Percentiles rank a stretch among this genome's conserved stretches.
These are phyloP conservation scores for Speleostelium caveatum DNA, from an alignment of 78 protist species.

Conservation along the genomic window DNA sequence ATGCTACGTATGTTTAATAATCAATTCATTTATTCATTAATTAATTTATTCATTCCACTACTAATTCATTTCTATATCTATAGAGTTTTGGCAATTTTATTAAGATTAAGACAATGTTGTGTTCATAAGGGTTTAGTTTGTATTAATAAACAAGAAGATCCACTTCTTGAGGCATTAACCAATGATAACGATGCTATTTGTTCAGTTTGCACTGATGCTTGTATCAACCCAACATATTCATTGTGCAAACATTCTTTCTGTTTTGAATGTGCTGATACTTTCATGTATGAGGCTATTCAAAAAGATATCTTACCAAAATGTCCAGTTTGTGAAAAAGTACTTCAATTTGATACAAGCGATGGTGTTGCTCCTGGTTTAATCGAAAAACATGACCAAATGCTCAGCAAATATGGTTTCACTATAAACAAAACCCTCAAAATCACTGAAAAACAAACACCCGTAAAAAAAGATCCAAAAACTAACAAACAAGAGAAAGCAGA, in stretches of 20 bases:
- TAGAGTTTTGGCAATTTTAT: slow-evolving; percentile 29
- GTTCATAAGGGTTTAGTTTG: slow-evolving; percentile 25
- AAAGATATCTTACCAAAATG: not conserved
- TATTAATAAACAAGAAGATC: not conserved
- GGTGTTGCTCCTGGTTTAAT: too few relatives aligned
- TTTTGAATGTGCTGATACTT: not conserved
- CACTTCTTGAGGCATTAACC: too few relatives aligned
- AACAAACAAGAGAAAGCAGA: too few relatives aligned
- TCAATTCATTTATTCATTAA: not conserved
- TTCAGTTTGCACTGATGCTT: not conserved
- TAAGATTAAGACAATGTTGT: slow-evolving; percentile 64
- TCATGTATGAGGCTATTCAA: not conserved
- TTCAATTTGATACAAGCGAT: not conserved
- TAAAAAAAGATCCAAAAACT: too few relatives aligned
- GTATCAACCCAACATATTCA: not conserved
- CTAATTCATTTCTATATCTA: not conserved
- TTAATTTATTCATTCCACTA: not conserved
- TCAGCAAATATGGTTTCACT: too few relatives aligned
- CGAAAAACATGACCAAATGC: too few relatives aligned
- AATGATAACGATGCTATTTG: not conserved
- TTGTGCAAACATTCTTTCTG: not conserved
- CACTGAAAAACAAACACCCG: too few relatives aligned
- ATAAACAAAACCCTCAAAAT: too few relatives aligned
- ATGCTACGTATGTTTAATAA: slow-evolving; percentile 11
- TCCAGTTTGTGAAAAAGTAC: not conserved